Evolutionary conservation across 805 yeast species (phyloP), one percentile per base, ranked within the genome.

Genomic region (Wilhelminamyces savonicus): DNA sequence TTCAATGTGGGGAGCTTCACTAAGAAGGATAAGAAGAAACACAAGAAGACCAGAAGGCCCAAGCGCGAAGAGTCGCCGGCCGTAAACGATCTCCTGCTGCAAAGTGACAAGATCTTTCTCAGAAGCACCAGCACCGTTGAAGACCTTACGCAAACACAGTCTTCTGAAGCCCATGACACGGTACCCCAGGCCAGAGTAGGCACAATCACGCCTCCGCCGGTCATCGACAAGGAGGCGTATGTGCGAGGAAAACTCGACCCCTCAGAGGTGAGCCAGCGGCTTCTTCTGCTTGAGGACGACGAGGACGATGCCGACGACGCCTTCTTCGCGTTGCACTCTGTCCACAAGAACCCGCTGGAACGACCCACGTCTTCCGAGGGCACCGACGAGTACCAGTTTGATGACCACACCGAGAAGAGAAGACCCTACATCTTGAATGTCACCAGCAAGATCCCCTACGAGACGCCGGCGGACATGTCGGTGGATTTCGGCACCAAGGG

Each of bases 341-440:
- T 31, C 21, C 29, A 35, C 31, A 36, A 22, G 12, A 30, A 29
- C 11, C 20, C 31, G 7, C 11, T 11, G 24, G 12, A 19, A 7
- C 5, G 14, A 13, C 18, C 23, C 17, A 23, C 24, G 11, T 25
- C 13, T 30, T 21, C 27, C 12, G 25, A 14, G 16, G 31, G 24
- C 14, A 29, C 29, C 3, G 37, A 28, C 16, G 27, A 17, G n/a
- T 54, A 61, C 30, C 34, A 36, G 14, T 54, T 54, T 23, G 32
- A 33, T 1, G 50, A 37, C 12, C 40, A 36, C 3, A 44, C 50
- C 12, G 66, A 61, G 31, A 35, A 34, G 20, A 36, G 39, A n/a
- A 35, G 68, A 14, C 37, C 40, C 20, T 63, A 63, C 39, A 34
- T 46, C 5, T 41, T 62, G 2, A 39, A 41, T 28, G 51, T 61